Evolutionary conservation across 129 eudicot genomes (phyloP), one percentile per base, ranked within the genome.

Genomic region (Artemisia tridentata): DNA sequence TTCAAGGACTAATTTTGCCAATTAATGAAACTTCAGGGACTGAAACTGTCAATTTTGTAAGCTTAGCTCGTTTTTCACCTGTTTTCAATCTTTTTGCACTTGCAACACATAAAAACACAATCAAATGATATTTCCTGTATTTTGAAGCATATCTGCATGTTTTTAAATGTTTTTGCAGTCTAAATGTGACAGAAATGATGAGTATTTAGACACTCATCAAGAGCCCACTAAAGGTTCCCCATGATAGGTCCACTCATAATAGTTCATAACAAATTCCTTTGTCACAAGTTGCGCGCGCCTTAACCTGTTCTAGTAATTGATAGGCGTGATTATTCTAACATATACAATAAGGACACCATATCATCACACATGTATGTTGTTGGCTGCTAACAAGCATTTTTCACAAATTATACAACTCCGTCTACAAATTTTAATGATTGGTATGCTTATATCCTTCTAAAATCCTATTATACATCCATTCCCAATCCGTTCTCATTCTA

Each of bases 181-280:
- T n/a, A n/a, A n/a, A n/a, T n/a, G n/a, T n/a, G n/a, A n/a, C n/a
- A n/a, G n/a, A n/a, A n/a, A n/a, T n/a, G n/a, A n/a, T n/a, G n/a
- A n/a, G n/a, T n/a, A n/a, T n/a, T n/a, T n/a, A n/a, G n/a, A n/a
- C n/a, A n/a, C n/a, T n/a, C n/a, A n/a, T n/a, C n/a, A n/a, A n/a
- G n/a, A n/a, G n/a, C n/a, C n/a, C n/a, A n/a, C n/a, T n/a, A n/a
- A 54, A 13, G 60, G 60, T 17, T 54, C 60, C 60, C 60, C 21
- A 17, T 54, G 60, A 54, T 17, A 2, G 16, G 16, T 17, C 57
- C 57, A 52, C 18, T 52, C 17, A 52, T 52, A 52, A 17, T 17
- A 54, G 21, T 54, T 10, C 23, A n/a, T 17, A n/a, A 15, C 21
- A 54, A 54, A 54, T 9, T 21, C 60, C 60, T 54, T 54, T 21